Evolutionary conservation across 129 eudicot genomes (phyloP).

Genomic region (Rutidosis leptorrhynchoides): DNA sequence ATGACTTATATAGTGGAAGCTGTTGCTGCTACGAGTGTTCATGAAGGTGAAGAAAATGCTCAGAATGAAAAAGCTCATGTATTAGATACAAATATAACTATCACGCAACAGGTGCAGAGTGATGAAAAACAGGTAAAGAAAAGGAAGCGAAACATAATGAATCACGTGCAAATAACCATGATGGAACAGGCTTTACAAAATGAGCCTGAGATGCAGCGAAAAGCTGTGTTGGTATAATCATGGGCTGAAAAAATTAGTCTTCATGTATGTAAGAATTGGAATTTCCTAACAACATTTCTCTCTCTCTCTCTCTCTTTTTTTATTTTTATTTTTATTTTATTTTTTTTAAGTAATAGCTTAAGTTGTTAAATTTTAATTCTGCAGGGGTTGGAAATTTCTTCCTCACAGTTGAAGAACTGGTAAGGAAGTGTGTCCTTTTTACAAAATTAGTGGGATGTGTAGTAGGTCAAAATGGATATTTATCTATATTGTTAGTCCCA

Average conservation of each 20-base stretch:
- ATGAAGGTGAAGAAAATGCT: slow-evolving; percentile 40
- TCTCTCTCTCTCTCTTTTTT: too few species aligned
- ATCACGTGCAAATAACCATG: slow-evolving; percentile 58
- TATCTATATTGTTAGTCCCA: neutral
- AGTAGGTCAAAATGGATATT: neutral
- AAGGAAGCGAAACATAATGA: slow-evolving; percentile 88
- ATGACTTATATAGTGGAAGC: too few species aligned
- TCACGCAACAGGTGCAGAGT: slow-evolving; percentile 45
- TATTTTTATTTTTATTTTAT: too few species aligned
- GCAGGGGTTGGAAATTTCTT: slow-evolving; percentile 93
- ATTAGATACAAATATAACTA: slow-evolving; percentile 60
- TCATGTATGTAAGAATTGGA: slow-evolving; percentile 53
- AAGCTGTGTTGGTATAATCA: slow-evolving; percentile 42
- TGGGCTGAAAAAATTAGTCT: slow-evolving; percentile 80
- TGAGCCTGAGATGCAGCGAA: slow-evolving; percentile 83
- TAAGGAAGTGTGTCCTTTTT: slow-evolving; percentile 30
- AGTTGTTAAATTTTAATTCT: slow-evolving; percentile 20
- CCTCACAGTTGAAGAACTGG: slow-evolving; percentile 92
- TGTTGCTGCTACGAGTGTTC: slow-evolving; percentile 20
- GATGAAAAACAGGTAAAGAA: slow-evolving; percentile 75
- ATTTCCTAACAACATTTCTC: too few species aligned
- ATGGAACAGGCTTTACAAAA: slow-evolving; percentile 74
- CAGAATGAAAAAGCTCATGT: slow-evolving; percentile 56
- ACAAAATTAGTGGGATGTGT: slow-evolving; percentile 2
- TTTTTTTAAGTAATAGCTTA: slow-evolving; percentile 6